Evolutionary conservation across 257 asterid genomes (phyloP), one percentile per base, ranked within the genome.

Genomic region (Pogostemon cablin): DNA sequence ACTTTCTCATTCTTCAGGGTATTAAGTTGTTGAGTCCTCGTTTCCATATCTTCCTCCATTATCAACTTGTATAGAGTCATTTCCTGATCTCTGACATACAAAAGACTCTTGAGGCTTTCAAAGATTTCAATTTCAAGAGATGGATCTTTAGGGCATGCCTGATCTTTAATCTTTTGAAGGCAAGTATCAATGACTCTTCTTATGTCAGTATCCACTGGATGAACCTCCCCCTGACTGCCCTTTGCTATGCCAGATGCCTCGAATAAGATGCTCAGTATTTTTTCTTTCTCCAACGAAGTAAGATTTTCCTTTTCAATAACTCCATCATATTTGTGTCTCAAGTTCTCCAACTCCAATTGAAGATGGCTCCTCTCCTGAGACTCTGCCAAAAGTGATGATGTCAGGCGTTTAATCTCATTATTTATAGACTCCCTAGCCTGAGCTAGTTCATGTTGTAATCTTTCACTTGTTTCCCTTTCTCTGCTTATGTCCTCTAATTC

Each of bases 201-300:
- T 74, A 68, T 66, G 79, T 85, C 91, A 61, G 82, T 63, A 68
- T 76, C 82, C 67, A 72, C 85, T 50, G 77, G 74, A 77, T 37
- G 75, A 68, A 37, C 72, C 76, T 73, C 83, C 67, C 78, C 70
- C 25, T 53, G 76, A 71, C 44, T 67, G 63, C 77, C 80, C 20
- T 77, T 63, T 78, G 86, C 65, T 62, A 85, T 72, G 65, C 95
- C 92, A 75, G 93, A 86, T 79, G 91, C 95, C 82, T 89, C 86
- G 38, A 88, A 83, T 77, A 95, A 79, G 84, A 67, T 64, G 72
- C 43, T 77, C 69, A 95, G 62, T 12, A 86, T 75, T 72, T 71
- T 76, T 75, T 80, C 90, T 81, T 82, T 89, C 79, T 89, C 96
- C 74, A 72, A 2, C 62, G 84, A 81, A 65, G 62, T 60, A 35